Conservation (phyloP, 352 stramenopile genomes). For the Phytopythium oedochilum region DNA sequence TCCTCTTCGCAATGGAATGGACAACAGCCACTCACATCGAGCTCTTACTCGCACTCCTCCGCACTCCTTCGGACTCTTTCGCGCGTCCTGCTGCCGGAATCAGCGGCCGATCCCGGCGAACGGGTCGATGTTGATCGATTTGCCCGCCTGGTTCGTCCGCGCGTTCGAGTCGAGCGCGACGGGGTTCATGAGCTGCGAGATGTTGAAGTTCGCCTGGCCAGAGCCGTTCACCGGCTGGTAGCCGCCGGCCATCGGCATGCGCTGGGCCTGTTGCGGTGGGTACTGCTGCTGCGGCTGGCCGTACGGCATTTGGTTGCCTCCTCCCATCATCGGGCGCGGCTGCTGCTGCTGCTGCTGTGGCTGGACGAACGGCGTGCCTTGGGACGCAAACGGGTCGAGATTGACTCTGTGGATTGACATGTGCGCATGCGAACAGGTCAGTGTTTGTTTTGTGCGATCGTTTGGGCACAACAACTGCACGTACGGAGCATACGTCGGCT, state of each 20-base stretch:
- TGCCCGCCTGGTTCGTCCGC: conserved; percentile 30
- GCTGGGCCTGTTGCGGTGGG: too few relatives aligned
- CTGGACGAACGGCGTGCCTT: conserved; percentile 18
- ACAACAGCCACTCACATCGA: too few relatives aligned
- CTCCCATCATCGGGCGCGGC: conserved; percentile 9
- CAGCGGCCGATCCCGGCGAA: conserved; percentile 56
- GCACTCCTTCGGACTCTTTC: background rate
- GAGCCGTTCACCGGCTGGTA: conserved; percentile 13
- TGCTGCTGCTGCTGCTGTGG: conserved; percentile 18
- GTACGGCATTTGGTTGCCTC: conserved; percentile 8
- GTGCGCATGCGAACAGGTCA: background rate
- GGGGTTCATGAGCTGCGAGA: conserved; percentile 81
- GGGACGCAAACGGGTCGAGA: conserved; percentile 39
- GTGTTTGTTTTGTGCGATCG: background rate
- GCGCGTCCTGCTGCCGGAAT: background rate
- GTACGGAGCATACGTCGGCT: conserved; percentile 27
- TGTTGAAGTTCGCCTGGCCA: conserved; percentile 68
- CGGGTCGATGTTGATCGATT: conserved; percentile 82
- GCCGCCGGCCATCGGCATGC: conserved; percentile 11
- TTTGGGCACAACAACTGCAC: background rate
- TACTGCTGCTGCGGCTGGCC: conserved; percentile 14
- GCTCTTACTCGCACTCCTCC: background rate
- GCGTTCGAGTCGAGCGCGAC: conserved; percentile 45
- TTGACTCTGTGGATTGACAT: conserved; percentile 25
- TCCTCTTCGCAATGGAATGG: too few relatives aligned